These are phyloP conservation scores for Eimeria maxima DNA, from an alignment of 169 alveolate species.

Conservation along the genomic window DNA sequence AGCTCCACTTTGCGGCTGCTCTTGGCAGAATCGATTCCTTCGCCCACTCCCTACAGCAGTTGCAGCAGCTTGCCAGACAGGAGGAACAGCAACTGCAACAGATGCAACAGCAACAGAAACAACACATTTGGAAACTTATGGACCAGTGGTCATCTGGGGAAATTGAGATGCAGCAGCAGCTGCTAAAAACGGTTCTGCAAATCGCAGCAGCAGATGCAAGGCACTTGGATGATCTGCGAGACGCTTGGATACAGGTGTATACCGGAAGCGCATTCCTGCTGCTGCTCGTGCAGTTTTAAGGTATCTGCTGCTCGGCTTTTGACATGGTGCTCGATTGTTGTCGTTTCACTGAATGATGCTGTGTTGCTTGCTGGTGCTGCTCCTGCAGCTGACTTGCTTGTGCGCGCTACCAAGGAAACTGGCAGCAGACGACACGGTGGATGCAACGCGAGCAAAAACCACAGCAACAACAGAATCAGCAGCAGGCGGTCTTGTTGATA, in stretches of 20 bases:
- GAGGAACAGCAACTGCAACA: conserved; percentile 60
- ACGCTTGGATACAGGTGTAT: conserved; percentile 65
- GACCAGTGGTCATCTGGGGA: conserved; percentile 65
- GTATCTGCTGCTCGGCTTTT: not conserved
- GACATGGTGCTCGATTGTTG: not conserved
- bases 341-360: not conserved
- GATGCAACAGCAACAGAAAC: conserved; percentile 58
- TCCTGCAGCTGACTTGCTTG: conserved; percentile 61
- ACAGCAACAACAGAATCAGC: conserved; percentile 31
- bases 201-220: conserved; percentile 68
- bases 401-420: conserved; percentile 31
- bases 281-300: not conserved
- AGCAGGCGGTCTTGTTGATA: not conserved
- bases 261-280: not conserved
- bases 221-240: conserved; percentile 53
- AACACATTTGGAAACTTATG: conserved; percentile 36
- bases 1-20: conserved; percentile 69
- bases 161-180: conserved; percentile 58
- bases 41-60: conserved; percentile 69
- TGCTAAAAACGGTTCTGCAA: conserved; percentile 43
- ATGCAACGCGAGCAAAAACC: not conserved
- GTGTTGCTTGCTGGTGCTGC: conserved; percentile 15
- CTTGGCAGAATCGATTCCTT: conserved; percentile 51
- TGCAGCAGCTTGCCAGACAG: conserved; percentile 69
- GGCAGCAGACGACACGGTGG: not conserved